A percentile compares a stretch with the other conserved stretches of the same genome.
phyloP scores from a whole-genome alignment of 139 green algal genomes.

The Dunaliella primolecta region DNA sequence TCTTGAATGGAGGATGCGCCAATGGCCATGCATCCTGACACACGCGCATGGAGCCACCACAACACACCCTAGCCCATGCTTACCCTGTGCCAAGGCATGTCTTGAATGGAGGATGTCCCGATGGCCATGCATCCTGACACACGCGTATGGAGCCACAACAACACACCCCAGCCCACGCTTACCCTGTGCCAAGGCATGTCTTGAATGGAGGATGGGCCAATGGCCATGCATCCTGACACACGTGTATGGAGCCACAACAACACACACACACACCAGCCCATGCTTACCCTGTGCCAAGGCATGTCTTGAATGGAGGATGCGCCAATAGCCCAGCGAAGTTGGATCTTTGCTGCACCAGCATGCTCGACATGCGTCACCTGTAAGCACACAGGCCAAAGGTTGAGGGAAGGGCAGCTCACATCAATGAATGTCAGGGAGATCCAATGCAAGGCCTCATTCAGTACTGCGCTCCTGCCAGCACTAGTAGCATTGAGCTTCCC shows the following conservation, averaged over 20 bases:
- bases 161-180: neutral
- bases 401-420: no score
- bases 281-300: conserved; percentile 7
- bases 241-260: neutral
- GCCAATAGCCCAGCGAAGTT: neutral
- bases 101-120: neutral
- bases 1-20: neutral
- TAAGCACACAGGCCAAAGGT: no score
- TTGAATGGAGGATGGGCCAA: neutral
- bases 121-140: neutral
- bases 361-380: conserved; percentile 5
- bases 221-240: neutral
- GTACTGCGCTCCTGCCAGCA: no score
- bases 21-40: neutral
- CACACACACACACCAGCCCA: neutral
- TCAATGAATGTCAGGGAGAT: no score
- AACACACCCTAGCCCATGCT: neutral
- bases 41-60: no score
- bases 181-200: conserved; percentile 5
- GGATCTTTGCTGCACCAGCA: neutral
- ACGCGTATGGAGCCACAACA: neutral
- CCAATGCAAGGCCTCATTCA: no score
- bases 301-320: neutral
- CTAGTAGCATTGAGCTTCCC: no score
- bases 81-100: conserved; percentile 5